Evolutionary conservation across 371 early-diverging fungal genomes (phyloP), one percentile per base, ranked within the genome.

Genomic region (Mortierella sp.): DNA sequence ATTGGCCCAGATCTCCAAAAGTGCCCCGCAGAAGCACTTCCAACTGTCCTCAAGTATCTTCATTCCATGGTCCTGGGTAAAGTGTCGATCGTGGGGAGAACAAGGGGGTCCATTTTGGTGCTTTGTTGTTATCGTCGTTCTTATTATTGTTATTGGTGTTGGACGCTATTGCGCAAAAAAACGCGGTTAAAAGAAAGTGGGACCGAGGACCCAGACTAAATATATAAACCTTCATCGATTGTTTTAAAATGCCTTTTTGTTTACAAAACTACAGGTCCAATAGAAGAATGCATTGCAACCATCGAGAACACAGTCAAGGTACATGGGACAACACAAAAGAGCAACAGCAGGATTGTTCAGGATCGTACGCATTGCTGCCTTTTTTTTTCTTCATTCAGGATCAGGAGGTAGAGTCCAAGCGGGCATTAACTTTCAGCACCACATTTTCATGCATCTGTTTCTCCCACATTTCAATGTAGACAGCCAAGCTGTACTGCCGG

Each of bases 61-160:
- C 78, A 43, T 26, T 75, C 79, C 31, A 85, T 85, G 79, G 81
- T 85, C 21, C 79, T 81, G 43, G 86, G 86, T 81, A 74, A 85
- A 77, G 10, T 9, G 43, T 37, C 37, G 21, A 53, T 31, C 75
- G 67, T 75, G 64, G 24, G 24, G 72, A 26, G 50, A 71, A 34
- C 14, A 44, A 4, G 34, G 43, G 43, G 34, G 40, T 71, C 43
- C n/a, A n/a, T n/a, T 4, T 50, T 71, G 10, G 37, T 53, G 28
- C 44, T 71, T 24, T 48, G 26, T 50, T 50, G 53, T 21, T 21
- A 53, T 14, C n/a, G 59, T 31, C n/a, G 28, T 28, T 59, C 0
- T 24, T 53, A 16, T 57, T 4, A 28, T 57, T 28, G 59, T 6
- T 31, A 31, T 31, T 59, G 59, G 4, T 72, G 55, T n/a, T 72